phyloP scores from a whole-genome alignment of 129 eudicot genomes.

The Pittosporum tobira region DNA sequence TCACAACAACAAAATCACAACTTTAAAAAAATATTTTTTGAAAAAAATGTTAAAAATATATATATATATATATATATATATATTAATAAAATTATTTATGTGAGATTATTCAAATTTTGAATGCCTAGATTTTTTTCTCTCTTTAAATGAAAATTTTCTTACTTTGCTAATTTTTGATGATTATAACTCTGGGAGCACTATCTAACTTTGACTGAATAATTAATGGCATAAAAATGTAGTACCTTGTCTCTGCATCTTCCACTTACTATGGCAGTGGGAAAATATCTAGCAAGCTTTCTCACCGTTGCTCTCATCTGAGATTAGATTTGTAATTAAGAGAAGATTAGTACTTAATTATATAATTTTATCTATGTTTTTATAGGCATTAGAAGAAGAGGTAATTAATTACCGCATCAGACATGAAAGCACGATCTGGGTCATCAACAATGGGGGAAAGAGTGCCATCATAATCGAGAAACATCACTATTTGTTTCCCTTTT shows the following conservation, averaged over 20 bases:
- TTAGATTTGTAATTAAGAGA: neutral
- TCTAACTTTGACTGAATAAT: neutral
- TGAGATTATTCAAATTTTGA: no score
- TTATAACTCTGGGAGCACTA: no score
- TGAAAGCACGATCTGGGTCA: conserved; percentile 88
- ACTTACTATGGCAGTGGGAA: conserved; percentile 94
- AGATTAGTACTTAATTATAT: neutral
- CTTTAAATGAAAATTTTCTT: no score
- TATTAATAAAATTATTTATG: neutral
- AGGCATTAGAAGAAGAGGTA: neutral
- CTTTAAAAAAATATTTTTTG: no score
- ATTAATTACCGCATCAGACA: conserved; percentile 84
- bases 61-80: neutral
- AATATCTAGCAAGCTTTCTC: conserved; percentile 66
- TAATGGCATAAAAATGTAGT: conserved; percentile 19
- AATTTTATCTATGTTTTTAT: neutral
- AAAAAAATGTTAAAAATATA: neutral
- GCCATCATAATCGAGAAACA: conserved; percentile 94
- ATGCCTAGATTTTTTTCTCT: no score
- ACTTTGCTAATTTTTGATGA: no score
- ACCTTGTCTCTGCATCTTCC: conserved; percentile 95
- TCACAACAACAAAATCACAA: no score
- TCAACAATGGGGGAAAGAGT: conserved; percentile 95
- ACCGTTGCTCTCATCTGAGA: conserved; percentile 82
- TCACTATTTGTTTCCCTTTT: conserved; percentile 82